phyloP scores from a whole-genome alignment of 2,329 filamentous ascomycete species.

The Stemphylium lycopersici region DNA sequence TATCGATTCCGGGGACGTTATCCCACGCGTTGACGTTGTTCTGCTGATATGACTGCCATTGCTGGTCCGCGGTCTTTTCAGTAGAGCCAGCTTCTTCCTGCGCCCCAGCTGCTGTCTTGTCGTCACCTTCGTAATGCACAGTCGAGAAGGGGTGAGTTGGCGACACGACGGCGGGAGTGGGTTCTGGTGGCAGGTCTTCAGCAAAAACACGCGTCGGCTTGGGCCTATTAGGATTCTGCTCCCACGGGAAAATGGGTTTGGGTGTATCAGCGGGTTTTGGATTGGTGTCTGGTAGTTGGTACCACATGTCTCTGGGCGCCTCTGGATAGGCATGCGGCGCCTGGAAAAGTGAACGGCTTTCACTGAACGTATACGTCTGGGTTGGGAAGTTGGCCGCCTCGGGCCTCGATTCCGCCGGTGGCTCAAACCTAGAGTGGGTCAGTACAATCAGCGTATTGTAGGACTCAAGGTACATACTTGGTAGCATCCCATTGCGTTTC shows the following conservation, averaged over 20 bases:
- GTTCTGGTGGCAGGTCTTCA: slow-evolving; percentile 56
- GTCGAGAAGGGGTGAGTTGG: slow-evolving; percentile 39
- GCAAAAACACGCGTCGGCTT: slow-evolving; percentile 70
- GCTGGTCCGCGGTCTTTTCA: slow-evolving; percentile 53
- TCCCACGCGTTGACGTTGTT: slow-evolving; percentile 84
- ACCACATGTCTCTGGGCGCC: slow-evolving; percentile 87
- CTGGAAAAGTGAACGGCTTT: slow-evolving; percentile 74
- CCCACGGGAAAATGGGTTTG: slow-evolving; percentile 89
- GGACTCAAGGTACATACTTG: slow-evolving; percentile 51
- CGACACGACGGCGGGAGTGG: slow-evolving; percentile 41
- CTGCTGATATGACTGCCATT: slow-evolving; percentile 76
- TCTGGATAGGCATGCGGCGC: slow-evolving; percentile 79
- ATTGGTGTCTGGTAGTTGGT: slow-evolving; percentile 70
- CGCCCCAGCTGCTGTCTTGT: slow-evolving; percentile 13
- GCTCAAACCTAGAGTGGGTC: slow-evolving; percentile 45
- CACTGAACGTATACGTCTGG: slow-evolving; percentile 82
- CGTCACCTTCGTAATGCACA: slow-evolving; percentile 35
- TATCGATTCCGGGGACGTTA: slow-evolving; percentile 82
- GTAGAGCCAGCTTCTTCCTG: slow-evolving; percentile 19
- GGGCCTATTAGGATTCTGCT: slow-evolving; percentile 68
- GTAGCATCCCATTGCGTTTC: slow-evolving; percentile 67
- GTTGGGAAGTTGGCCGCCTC: slow-evolving; percentile 85
- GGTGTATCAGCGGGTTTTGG: slow-evolving; percentile 66
- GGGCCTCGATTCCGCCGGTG: slow-evolving; percentile 71
- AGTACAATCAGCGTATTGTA: slow-evolving; percentile 5